Conservation (phyloP, 2,329 filamentous ascomycete species). For the Pseudogymnoascus sp. region DNA sequence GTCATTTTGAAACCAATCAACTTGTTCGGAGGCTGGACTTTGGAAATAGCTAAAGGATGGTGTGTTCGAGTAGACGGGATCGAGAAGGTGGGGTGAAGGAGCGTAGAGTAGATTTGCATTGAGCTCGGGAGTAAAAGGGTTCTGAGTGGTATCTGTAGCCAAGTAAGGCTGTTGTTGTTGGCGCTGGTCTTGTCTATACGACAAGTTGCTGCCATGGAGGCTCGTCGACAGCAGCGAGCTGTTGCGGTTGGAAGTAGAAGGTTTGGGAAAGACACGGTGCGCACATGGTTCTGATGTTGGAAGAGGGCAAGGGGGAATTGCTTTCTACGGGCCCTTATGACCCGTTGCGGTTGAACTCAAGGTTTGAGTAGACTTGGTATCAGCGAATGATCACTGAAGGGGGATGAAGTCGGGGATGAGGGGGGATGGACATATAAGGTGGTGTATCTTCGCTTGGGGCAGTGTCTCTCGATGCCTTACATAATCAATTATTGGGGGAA, state of each 20-base stretch:
- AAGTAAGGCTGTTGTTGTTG: not conserved
- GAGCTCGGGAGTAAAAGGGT: not conserved
- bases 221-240: slow-evolving; percentile 12
- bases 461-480: not conserved
- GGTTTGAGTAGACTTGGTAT: not conserved
- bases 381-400: not conserved
- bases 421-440: not conserved
- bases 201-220: slow-evolving; percentile 19
- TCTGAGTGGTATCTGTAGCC: slow-evolving; percentile 13
- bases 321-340: slow-evolving; percentile 23
- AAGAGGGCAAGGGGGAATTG: slow-evolving; percentile 21
- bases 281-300: slow-evolving; percentile 14
- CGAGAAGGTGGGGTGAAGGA: slow-evolving; percentile 19
- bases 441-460: not conserved
- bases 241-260: slow-evolving; percentile 18
- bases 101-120: slow-evolving; percentile 12
- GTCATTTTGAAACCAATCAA: slow-evolving; percentile 6
- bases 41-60: slow-evolving; percentile 1
- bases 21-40: slow-evolving; percentile 2
- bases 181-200: slow-evolving; percentile 5
- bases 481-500: not conserved
- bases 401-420: not conserved
- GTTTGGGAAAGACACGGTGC: slow-evolving; percentile 8
- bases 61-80: not conserved
- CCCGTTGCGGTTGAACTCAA: slow-evolving; percentile 23